Percentiles rank a stretch among this genome's conserved stretches.
Evolutionary conservation across 2,329 filamentous ascomycete genomes (phyloP).

Genomic region (Gliomastix tumulicola): DNA sequence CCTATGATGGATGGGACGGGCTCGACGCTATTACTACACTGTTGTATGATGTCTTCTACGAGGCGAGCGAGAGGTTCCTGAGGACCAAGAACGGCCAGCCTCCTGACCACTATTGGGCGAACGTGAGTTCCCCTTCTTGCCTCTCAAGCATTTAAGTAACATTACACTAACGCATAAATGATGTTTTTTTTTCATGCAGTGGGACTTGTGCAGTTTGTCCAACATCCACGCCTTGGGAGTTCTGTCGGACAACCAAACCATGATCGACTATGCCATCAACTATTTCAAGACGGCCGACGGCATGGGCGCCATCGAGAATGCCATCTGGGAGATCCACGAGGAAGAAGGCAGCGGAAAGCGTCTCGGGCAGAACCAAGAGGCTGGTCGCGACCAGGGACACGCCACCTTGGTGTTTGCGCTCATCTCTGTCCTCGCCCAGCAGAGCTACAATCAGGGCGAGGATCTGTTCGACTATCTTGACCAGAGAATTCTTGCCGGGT

Average conservation of each 20-base stretch:
- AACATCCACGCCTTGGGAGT: constrained; percentile 32
- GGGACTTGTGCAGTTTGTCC: constrained; percentile 36
- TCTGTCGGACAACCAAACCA: constrained; percentile 30
- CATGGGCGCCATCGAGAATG: constrained; percentile 25
- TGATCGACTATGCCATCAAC: constrained; percentile 25
- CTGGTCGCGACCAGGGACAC: constrained; percentile 34
- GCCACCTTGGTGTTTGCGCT: constrained; percentile 28
- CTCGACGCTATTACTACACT: constrained; percentile 17
- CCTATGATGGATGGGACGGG: constrained; percentile 20
- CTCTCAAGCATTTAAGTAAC: background rate
- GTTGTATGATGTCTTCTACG: constrained; percentile 26
- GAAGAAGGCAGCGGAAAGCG: constrained; percentile 17
- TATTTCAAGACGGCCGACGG: constrained; percentile 31
- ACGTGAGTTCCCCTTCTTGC: constrained; percentile 9
- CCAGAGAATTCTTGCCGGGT: constrained; percentile 27
- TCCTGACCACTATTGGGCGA: constrained; percentile 28
- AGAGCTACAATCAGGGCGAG: constrained; percentile 32
- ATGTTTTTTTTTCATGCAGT: constrained; percentile 11
- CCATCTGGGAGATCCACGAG: constrained; percentile 19
- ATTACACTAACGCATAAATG: constrained; percentile 1
- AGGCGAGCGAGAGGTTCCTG: constrained; percentile 29
- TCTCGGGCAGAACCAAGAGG: constrained; percentile 10
- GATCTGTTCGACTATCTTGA: constrained; percentile 23
- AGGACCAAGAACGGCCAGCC: constrained; percentile 23
- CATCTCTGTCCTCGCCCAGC: constrained; percentile 30